These are phyloP conservation scores for Biscogniauxia mediterranea DNA, from an alignment of 2,329 filamentous ascomycete species.

Conservation along the genomic window DNA sequence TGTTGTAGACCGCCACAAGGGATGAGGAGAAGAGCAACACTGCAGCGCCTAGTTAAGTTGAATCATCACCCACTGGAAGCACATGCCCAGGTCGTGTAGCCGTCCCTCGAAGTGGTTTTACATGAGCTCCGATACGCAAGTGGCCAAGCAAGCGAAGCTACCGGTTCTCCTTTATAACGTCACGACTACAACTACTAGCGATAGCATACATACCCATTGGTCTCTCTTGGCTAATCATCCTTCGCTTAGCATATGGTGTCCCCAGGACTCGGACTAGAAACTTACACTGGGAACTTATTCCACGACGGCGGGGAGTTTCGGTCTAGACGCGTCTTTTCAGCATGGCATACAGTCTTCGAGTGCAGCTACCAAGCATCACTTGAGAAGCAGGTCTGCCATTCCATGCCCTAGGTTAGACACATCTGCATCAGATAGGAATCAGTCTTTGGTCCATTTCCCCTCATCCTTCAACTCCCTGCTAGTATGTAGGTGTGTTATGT, in stretches of 20 bases:
- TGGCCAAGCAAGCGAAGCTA: too few species aligned
- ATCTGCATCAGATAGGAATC: neutral
- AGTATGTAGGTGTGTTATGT: neutral
- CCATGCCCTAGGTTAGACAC: neutral
- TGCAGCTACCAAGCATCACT: constrained; percentile 13
- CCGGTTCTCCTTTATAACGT: neutral
- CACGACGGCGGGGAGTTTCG: constrained; percentile 15
- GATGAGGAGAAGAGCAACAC: neutral
- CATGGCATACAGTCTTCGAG: constrained; percentile 6
- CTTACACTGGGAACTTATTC: constrained; percentile 4
- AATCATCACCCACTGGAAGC: too few species aligned
- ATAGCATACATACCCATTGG: neutral
- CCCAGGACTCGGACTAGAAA: neutral
- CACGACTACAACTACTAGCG: neutral
- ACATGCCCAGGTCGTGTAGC: neutral
- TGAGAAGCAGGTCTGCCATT: constrained; percentile 4
- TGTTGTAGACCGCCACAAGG: neutral
- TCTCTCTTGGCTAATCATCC: constrained; percentile 2
- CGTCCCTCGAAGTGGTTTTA: neutral
- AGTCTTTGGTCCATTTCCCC: neutral
- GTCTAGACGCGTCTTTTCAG: constrained; percentile 11
- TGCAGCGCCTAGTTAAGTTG: too few species aligned
- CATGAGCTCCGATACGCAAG: neutral
- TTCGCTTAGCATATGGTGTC: neutral
- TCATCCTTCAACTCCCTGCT: neutral